Conservation (phyloP, 176 grass and related monocot species). For the Melocanna baccifera region DNA sequence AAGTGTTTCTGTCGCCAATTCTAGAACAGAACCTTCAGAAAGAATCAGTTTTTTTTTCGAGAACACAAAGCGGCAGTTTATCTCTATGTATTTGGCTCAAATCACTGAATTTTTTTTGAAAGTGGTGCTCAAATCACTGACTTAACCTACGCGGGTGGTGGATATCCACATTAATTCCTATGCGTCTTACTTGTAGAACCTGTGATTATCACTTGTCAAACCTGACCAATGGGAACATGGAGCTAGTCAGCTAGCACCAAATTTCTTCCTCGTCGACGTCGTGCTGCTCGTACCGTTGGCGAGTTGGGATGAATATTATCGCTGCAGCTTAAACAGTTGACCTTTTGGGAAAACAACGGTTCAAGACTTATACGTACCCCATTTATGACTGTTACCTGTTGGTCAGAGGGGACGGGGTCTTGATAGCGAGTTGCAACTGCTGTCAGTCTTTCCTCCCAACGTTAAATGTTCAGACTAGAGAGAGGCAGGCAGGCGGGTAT, state of each 20-base stretch:
- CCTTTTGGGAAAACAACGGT: not conserved
- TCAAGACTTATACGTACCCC: not conserved
- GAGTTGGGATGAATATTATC: not conserved
- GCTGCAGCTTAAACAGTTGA: constrained; percentile 3
- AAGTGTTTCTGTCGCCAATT: not conserved
- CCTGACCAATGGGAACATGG: not conserved
- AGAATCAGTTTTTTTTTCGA: not conserved
- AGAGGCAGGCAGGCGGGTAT: not conserved
- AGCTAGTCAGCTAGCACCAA: not conserved
- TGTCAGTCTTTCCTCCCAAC: not conserved
- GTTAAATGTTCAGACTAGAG: not conserved
- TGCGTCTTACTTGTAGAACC: not conserved
- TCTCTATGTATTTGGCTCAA: not conserved
- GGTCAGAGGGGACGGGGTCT: constrained; percentile 1
- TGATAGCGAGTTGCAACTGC: not conserved
- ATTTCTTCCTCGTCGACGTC: not conserved
- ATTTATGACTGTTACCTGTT: not conserved
- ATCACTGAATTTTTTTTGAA: not conserved
- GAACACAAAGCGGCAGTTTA: not conserved
- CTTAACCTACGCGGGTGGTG: not conserved
- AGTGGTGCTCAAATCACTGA: not conserved
- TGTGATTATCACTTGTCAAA: not conserved
- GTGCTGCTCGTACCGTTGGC: not conserved
- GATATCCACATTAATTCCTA: constrained; percentile 19
- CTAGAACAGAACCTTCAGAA: not conserved